phyloP scores from a whole-genome alignment of 2,329 filamentous ascomycete species.

The Aureobasidium melanogenum region DNA sequence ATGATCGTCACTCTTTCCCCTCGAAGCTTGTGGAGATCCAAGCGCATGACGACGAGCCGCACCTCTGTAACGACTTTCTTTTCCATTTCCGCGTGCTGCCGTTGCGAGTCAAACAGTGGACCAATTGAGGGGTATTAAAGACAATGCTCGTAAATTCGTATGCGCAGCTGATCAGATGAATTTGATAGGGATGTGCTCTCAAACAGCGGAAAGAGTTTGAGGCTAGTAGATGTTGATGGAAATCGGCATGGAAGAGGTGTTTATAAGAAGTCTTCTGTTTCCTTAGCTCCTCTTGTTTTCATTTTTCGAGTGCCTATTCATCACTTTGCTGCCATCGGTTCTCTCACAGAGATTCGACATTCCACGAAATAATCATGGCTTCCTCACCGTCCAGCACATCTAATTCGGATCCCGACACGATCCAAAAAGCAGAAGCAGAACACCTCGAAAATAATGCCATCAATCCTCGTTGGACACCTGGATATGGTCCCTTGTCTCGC shows the following conservation, averaged over 20 bases:
- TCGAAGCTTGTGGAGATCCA: background rate
- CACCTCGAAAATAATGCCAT: background rate
- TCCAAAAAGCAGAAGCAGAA: background rate
- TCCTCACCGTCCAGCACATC: background rate
- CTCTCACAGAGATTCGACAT: background rate
- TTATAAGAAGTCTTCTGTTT: background rate
- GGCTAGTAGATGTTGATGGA: background rate
- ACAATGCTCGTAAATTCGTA: background rate
- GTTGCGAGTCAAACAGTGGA: background rate
- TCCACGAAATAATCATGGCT: background rate
- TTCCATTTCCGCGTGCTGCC: background rate
- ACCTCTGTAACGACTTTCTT: background rate
- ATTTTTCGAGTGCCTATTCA: background rate
- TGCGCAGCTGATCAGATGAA: background rate
- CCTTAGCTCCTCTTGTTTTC: background rate
- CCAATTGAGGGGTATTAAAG: background rate
- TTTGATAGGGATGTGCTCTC: background rate
- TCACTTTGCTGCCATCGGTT: background rate
- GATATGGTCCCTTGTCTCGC: constrained; percentile 37
- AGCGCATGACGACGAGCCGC: background rate
- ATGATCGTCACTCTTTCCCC: background rate
- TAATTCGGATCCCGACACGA: background rate
- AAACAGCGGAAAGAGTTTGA: background rate
- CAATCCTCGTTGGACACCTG: background rate
- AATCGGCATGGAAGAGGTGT: too few relatives aligned